phyloP scores from a whole-genome alignment of 352 stramenopile species.

The Albugo candida region DNA sequence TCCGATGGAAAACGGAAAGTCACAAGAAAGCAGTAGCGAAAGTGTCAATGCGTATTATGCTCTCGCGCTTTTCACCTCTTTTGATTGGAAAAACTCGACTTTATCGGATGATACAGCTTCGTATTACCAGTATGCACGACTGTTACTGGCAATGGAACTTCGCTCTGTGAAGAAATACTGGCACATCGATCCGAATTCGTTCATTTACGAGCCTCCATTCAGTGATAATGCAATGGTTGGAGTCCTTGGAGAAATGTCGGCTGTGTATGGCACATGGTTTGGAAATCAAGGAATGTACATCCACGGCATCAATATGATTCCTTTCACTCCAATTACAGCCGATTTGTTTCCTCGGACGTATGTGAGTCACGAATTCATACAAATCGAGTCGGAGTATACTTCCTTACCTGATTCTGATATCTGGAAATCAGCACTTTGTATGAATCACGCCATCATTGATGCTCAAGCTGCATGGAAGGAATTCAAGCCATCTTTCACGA shows the following conservation, averaged over 20 bases:
- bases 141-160: constrained; percentile 85
- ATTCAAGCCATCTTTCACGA: constrained; percentile 21
- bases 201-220: constrained; percentile 59
- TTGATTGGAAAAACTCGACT: constrained; percentile 13
- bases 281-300: constrained; percentile 45
- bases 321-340: constrained; percentile 52
- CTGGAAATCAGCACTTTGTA: constrained; percentile 49
- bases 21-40: constrained; percentile 92
- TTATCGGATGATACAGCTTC: constrained; percentile 6
- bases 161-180: constrained; percentile 90
- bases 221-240: constrained; percentile 62
- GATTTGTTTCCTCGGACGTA: constrained; percentile 37
- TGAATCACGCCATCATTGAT: constrained; percentile 57
- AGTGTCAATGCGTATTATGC: constrained; percentile 92
- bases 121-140: constrained; percentile 71
- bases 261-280: constrained; percentile 77
- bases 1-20: constrained; percentile 86
- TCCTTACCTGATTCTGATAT: constrained; percentile 24
- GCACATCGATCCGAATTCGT: constrained; percentile 77
- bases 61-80: constrained; percentile 70
- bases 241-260: constrained; percentile 52
- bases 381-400: constrained; percentile 24
- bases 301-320: constrained; percentile 72
- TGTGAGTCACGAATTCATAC: constrained; percentile 28
- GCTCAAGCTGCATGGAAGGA: constrained; percentile 33